Base-by-base conservation (phyloP, 2,329 filamentous ascomycete genomes). In the Xylaria multiplex region DNA sequence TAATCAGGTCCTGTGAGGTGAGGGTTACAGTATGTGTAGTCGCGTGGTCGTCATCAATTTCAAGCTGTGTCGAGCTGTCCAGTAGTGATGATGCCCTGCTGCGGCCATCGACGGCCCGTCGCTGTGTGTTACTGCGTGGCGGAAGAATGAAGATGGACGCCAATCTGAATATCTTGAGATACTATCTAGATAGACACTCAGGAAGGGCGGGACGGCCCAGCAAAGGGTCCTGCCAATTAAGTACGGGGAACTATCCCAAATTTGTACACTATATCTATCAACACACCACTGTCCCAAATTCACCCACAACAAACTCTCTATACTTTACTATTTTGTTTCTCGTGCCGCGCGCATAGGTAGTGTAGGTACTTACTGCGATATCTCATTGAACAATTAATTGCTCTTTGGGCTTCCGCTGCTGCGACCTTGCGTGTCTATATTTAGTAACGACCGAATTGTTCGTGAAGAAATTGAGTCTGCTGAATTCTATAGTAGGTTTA, bases 371-470 rank as follows among this genome's bases (percentile, higher is more conserved):
- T 24, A 4, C 19, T 37, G 13, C n/a, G 16, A 8, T 40, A 13
- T n/a, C n/a, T 14, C 6, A 54, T 40, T 54, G 13, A n/a, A 40
- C 30, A 19, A 32, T 40, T 35, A 7, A 54, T 54, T 27, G 40
- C 16, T 22, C 32, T 37, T 30, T 37, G 11, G 40, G 9, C 46
- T 3, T 50, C 46, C 49, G 22, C n/a, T 32, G 60, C 37, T 30
- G 40, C 46, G 16, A 57, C 32, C 55, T 59, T 32, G 5, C 9
- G 8, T 46, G 55, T 66, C 64, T 64, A 66, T 64, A 59, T 52
- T 59, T 66, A 66, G 49, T 16, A 59, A 45, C 35, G 11, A 16
- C 49, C 27, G 14, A 50, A 40, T 24, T 37, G 13, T 35, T 35
- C 13, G 42, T 22, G 13, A 42, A 35, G 7, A 24, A 43, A 37